These are phyloP conservation scores for Pseudocercospora macadamiae DNA, from an alignment of 2,329 filamentous ascomycete genomes.

Conservation along the genomic window DNA sequence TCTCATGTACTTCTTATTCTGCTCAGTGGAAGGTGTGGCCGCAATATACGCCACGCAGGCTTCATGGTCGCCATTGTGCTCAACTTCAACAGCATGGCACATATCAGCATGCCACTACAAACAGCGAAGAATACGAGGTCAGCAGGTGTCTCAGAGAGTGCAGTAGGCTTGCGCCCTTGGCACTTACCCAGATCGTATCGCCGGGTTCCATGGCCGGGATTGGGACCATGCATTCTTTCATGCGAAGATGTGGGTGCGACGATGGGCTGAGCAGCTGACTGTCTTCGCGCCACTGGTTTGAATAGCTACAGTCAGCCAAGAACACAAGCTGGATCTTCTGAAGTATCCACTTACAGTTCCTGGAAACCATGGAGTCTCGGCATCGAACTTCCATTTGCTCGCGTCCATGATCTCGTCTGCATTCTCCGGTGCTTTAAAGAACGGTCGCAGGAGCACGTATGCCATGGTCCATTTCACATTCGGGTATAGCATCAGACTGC, in stretches of 20 bases:
- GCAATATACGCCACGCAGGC: conserved; percentile 19
- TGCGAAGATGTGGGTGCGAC: conserved; percentile 14
- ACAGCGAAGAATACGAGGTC: too few species aligned
- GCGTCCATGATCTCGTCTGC: conserved; percentile 10
- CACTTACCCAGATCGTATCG: conserved; percentile 14
- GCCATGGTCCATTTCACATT: conserved; percentile 16
- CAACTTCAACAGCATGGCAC: conserved; percentile 17
- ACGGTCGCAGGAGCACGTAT: conserved; percentile 16
- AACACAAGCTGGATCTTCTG: not conserved
- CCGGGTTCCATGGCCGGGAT: conserved; percentile 17
- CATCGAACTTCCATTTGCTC: conserved; percentile 16
- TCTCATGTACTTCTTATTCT: conserved; percentile 22
- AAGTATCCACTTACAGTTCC: conserved; percentile 1
- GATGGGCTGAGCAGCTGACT: conserved; percentile 16
- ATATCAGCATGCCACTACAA: conserved; percentile 20
- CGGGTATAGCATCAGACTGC: conserved; percentile 17
- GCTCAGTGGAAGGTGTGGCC: conserved; percentile 15
- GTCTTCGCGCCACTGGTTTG: conserved; percentile 2
- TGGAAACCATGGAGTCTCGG: conserved; percentile 19
- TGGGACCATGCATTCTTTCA: conserved; percentile 20
- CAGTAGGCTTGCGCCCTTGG: too few species aligned
- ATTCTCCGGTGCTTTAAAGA: conserved; percentile 12
- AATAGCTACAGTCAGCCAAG: not conserved
- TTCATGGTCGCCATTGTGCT: conserved; percentile 14
- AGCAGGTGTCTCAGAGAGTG: too few species aligned